These are phyloP conservation scores for Colletotrichum tropicale DNA, from an alignment of 2,329 filamentous ascomycete genomes.

Conservation along the genomic window DNA sequence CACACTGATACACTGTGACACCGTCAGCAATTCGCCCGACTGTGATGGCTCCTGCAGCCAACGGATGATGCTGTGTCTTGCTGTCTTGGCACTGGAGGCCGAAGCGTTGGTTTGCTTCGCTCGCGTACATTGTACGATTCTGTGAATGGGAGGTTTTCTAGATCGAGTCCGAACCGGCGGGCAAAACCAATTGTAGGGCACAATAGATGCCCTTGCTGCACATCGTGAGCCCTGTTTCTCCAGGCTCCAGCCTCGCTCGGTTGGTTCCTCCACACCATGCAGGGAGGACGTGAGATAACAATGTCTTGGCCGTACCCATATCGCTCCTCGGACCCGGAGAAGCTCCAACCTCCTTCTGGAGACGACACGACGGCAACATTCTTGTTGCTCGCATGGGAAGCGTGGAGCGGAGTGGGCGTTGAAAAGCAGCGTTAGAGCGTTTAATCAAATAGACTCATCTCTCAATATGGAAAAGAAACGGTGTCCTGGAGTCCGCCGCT, in stretches of 20 bases:
- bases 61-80: not conserved
- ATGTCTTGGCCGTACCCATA: not conserved
- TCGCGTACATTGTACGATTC: not conserved
- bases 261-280: not conserved
- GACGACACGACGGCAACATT: not conserved
- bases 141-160: not conserved
- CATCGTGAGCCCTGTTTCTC: not conserved
- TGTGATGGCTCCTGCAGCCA: not conserved
- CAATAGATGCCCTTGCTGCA: not conserved
- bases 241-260: not conserved
- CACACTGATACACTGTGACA: not conserved
- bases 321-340: not conserved
- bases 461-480: not conserved
- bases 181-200: not conserved
- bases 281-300: not conserved
- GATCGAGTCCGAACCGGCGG: not conserved
- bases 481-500: not conserved
- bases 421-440: not conserved
- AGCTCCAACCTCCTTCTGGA: not conserved
- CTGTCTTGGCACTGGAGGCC: not conserved
- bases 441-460: not conserved
- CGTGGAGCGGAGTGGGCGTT: not conserved
- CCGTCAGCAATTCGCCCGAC: not conserved
- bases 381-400: not conserved
- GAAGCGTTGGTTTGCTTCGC: not conserved